A percentile compares a stretch with the other conserved stretches of the same genome.
Conservation (phyloP, 2,329 filamentous ascomycete genomes). For the Hawksworthiomyces lignivorus region DNA sequence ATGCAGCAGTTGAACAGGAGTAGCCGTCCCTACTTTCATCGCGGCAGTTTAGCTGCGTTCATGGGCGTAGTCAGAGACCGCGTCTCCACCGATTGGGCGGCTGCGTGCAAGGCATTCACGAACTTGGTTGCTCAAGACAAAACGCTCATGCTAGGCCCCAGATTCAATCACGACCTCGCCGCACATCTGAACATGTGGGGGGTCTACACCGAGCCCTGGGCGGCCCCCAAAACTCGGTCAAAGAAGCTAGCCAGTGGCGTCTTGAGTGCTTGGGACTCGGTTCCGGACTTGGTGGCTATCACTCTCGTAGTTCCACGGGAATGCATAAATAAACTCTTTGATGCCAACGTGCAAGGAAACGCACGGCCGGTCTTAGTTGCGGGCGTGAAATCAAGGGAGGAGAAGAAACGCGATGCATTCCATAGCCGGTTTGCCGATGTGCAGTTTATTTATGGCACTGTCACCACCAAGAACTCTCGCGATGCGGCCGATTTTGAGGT, state of each 20-base stretch:
- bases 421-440: slow-evolving; percentile 30
- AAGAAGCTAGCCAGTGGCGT: slow-evolving; percentile 16
- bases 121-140: slow-evolving; percentile 24
- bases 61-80: slow-evolving; percentile 28
- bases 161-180: slow-evolving; percentile 28
- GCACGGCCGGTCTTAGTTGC: background rate
- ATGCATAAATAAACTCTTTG: slow-evolving; percentile 21
- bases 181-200: slow-evolving; percentile 29
- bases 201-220: slow-evolving; percentile 25
- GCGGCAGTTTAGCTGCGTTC: slow-evolving; percentile 31
- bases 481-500: slow-evolving; percentile 26
- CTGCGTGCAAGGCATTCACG: slow-evolving; percentile 23
- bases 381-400: background rate
- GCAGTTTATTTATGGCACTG: slow-evolving; percentile 34
- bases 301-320: slow-evolving; percentile 28
- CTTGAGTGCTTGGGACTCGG: slow-evolving; percentile 29
- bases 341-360: background rate
- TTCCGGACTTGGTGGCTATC: slow-evolving; percentile 29
- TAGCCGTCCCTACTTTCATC: slow-evolving; percentile 26
- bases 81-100: slow-evolving; percentile 27
- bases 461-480: slow-evolving; percentile 19
- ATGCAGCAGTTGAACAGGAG: slow-evolving; percentile 2
- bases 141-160: slow-evolving; percentile 22
- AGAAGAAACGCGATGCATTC: slow-evolving; percentile 15
- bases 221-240: slow-evolving; percentile 18